Evolutionary conservation across 2,329 filamentous ascomycete species (phyloP).

Genomic region (Alternaria longipes): DNA sequence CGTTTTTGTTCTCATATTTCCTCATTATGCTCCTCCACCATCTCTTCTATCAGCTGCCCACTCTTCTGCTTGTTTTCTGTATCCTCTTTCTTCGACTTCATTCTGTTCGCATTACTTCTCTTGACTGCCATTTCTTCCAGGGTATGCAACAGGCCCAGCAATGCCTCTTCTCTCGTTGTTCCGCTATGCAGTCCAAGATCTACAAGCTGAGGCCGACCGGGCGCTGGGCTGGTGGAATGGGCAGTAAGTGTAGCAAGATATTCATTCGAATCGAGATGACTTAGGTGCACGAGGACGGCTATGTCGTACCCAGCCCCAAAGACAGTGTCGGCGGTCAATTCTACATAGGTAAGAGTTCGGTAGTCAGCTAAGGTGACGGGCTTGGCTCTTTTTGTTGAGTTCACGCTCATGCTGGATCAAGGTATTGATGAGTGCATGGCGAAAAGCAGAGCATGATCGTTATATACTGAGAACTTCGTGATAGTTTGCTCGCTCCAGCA

Average conservation of each 20-base stretch:
- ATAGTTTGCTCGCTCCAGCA: not conserved
- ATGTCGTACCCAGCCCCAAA: not conserved
- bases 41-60: not conserved
- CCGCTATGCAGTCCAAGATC: not conserved
- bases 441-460: fast-evolving
- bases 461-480: not conserved
- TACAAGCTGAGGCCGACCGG: not conserved
- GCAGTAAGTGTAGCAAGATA: not conserved
- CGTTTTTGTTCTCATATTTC: not conserved
- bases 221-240: not conserved
- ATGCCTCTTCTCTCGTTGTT: not conserved
- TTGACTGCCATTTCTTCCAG: not conserved
- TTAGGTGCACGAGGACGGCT: not conserved
- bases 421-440: not conserved
- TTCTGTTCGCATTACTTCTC: not conserved
- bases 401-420: not conserved
- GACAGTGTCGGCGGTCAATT: not conserved
- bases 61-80: not conserved
- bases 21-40: not conserved
- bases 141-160: not conserved
- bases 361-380: not conserved
- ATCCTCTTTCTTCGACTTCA: fast-evolving
- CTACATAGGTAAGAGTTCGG: not conserved
- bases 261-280: not conserved
- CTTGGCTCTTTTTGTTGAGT: not conserved